These are phyloP conservation scores for Paragyromitra xinjiangensis DNA, from an alignment of 495 filamentous ascomycete species.

Conservation along the genomic window DNA sequence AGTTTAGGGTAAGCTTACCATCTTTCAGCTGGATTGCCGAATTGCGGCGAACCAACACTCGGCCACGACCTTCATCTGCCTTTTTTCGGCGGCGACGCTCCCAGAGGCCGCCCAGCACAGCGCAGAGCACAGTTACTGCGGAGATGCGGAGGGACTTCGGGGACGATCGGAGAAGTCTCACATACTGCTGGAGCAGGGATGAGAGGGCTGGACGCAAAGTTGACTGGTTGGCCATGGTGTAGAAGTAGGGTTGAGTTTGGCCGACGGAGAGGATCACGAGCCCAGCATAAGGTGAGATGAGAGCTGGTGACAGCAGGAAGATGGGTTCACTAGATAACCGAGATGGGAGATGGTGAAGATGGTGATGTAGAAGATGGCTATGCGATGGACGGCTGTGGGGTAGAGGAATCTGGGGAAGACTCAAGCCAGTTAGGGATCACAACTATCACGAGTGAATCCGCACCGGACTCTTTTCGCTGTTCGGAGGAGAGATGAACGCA, in stretches of 20 bases:
- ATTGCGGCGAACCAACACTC: constrained; percentile 83
- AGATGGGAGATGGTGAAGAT: constrained; percentile 5
- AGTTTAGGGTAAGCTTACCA: constrained; percentile 58
- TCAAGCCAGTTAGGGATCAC: background rate
- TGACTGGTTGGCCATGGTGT: constrained; percentile 82
- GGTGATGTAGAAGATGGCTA: background rate
- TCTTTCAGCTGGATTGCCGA: constrained; percentile 92
- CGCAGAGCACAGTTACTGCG: constrained; percentile 74
- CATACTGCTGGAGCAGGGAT: constrained; percentile 73
- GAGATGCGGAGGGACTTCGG: constrained; percentile 74
- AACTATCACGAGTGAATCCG: constrained; percentile 23
- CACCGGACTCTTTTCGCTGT: background rate
- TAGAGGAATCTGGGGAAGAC: constrained; percentile 18
- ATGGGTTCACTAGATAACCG: constrained; percentile 33
- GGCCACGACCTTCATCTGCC: constrained; percentile 80
- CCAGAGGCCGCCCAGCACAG: constrained; percentile 77
- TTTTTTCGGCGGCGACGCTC: constrained; percentile 78
- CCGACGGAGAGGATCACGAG: constrained; percentile 37
- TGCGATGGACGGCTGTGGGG: constrained; percentile 17
- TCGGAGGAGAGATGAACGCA: constrained; percentile 25
- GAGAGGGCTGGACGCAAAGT: constrained; percentile 77
- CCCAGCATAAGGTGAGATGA: constrained; percentile 35
- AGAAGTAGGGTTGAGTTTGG: constrained; percentile 24
- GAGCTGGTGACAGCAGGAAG: background rate
- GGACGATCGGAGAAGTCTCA: constrained; percentile 67